Conservation (phyloP, 179 eudicot genomes). For the Beta corolliflora region DNA sequence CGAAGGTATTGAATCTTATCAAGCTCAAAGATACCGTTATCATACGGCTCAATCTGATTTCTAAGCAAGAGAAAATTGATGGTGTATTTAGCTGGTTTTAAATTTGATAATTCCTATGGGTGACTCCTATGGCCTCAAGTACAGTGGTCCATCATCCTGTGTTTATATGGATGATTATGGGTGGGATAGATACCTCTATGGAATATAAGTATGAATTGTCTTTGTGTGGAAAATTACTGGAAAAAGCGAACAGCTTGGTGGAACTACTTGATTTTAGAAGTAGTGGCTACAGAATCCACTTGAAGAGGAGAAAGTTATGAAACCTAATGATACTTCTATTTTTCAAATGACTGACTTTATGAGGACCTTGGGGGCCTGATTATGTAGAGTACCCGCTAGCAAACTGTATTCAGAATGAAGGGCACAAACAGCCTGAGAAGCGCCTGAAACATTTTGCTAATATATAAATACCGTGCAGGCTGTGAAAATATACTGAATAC, state of each 20-base stretch:
- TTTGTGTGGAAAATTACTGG: not conserved
- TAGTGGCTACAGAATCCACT: not conserved
- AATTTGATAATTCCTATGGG: not conserved
- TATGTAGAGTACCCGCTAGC: not conserved
- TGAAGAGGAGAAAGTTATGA: too few relatives aligned
- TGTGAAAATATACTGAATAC: not conserved
- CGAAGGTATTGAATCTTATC: constrained; percentile 57
- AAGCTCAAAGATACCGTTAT: not conserved
- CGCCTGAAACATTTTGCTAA: not conserved
- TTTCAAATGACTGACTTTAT: not conserved
- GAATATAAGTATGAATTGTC: not conserved
- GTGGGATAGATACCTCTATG: not conserved
- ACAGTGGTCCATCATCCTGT: not conserved
- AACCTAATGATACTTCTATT: too few relatives aligned
- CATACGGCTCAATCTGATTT: constrained; percentile 4
- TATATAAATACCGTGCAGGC: not conserved
- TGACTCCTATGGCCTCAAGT: not conserved
- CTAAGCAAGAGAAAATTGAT: not conserved
- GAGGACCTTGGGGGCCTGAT: not conserved
- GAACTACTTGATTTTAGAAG: not conserved
- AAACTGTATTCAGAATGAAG: not conserved
- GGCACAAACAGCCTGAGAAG: not conserved
- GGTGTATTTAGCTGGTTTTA: not conserved
- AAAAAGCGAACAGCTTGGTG: not conserved
- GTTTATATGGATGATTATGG: not conserved